Base-by-base conservation (phyloP, 805 yeast species). In the Lipomyces starkeyi region DNA sequence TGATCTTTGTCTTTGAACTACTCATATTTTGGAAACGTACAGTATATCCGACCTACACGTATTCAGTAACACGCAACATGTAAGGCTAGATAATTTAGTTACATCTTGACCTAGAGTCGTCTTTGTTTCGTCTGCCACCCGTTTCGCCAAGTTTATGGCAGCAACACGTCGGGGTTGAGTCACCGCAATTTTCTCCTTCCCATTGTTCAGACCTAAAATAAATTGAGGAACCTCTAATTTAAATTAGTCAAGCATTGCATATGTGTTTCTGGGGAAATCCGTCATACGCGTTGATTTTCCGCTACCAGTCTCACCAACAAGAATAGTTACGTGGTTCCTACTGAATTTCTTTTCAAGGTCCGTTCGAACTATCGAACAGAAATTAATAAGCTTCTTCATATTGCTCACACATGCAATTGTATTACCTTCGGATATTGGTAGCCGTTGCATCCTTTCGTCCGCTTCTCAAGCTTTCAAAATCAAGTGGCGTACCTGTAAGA, bases 151-250 rank as follows among this genome's bases (percentile, higher is more conserved):
- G 69, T 93, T 92, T 61, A 95, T 91, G 1, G 99, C 99, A 2
- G 99, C 98, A 52, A 94, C 99, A 76, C 98, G 85, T 80, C 99
- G 89, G 0, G 99, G 99, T 80, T 94, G 98, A 0, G 99, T 93
- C 7, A 95, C 94, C 0, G 97, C 98, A 25, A 94, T 88, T 32
- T 84, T 82, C 68, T 86, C 87, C 22, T 79, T 78, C 49, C 78
- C 76, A 14, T 71, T 71, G 59, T 80, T 79, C 1, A 73, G 64
- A 0, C 86, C 84, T 79, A 91, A 85, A n/a, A 94, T 76, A 72
- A 94, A 89, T 76, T 94, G 98, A 0, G 99, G 98, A 59, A 94
- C 88, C 80, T 94, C 71, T 69, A 47, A 6, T 43, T 43, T 17
- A 43, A 6, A 43, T 43, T n/a, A 43, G 49, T 8, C 49, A n/a